Evolutionary conservation across 1,284 basidiomycete genomes (phyloP), one percentile per base, ranked within the genome.

Genomic region (Anthracocystis walkeri): DNA sequence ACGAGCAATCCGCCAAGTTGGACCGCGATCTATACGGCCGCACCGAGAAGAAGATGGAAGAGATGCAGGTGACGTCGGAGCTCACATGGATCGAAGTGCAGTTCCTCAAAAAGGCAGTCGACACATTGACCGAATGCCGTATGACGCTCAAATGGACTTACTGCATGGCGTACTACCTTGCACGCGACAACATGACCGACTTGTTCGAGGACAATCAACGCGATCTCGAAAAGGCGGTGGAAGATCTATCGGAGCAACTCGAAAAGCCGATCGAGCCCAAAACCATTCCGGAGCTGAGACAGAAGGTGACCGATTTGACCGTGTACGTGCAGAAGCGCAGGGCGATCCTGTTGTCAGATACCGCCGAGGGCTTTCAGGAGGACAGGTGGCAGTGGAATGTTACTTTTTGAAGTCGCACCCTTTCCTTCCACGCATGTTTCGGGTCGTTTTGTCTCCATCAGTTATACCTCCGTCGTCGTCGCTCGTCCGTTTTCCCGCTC

Each of bases 21-120:
- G 95, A 97, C 25, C 87, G 93, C 20, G 94, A 98, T 79, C 88
- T 98, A 54, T 95, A 97, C 86, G 89, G 89, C 60, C 93, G 94
- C 87, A 98, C 95, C 3, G 95, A 99, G 89, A 95, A 95, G 90
- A 98, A 98, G 90, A 99, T 99, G 96, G 95, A 98, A 86, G 93
- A 97, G 87, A 96, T 99, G 92, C 96, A 98, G 87, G 90, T 93
- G 72, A 91, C 91, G 8, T 93, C 93, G 1, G 89, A 91, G 60
- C 87, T 99, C 41, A 95, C 94, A 4, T 99, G 96, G 96, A 98
- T 98, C 78, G 95, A 99, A 87, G 95, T 95, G 38, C 96, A 98
- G 86, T 99, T 99, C 87, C 94, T 97, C 88, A 94, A 94, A 87
- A 95, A 96, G 86, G 96, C 96, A 0, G 94, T 97, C 2, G 95